Evolutionary conservation across 306 rosid genomes (phyloP), one percentile per base, ranked within the genome.

Genomic region (Rosa rugosa): DNA sequence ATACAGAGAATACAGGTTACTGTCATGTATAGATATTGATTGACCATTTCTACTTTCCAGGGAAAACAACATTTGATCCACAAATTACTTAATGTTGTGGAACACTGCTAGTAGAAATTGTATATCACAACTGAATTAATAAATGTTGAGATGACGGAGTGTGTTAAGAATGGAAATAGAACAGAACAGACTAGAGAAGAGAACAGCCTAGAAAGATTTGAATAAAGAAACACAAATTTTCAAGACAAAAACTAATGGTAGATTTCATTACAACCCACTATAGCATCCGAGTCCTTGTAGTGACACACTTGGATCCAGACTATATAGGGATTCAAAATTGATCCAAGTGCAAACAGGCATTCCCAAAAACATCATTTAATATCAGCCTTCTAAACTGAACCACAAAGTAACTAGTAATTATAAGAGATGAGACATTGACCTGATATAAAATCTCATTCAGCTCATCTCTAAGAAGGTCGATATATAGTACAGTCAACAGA

Each of bases 371-470:
- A 64, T 46, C 51, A 64, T 44, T 47, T 71, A 51, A 23, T 38
- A 82, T 45, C 8, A n/a, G 40, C n/a, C 20, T 25, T 25, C 27
- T 25, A 25, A 25, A 72, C 36, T 41, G 47, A 46, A 53, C 53
- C 72, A 56, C 42, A 60, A 34, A 38, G 42, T 49, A 47, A 47
- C 34, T 68, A 27, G 63, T 40, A 42, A 9, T 25, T 25, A 40
- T 53, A 57, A 73, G 82, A 80, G 82, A 77, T 73, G 75, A 89
- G 83, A 68, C 62, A 80, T 40, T 87, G 76, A 94, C 98, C 98
- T 94, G 98, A 86, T 92, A 94, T 74, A 87, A 64, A 71, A 88
- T 79, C 84, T 92, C 98, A 87, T 89, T 92, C 84, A 94, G 87
- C 88, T 88, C 91, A 50, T 94, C 98, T 80, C 90, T 89, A 46